Evolutionary conservation across 225 moss, liverwort and hornwort genomes (phyloP).

Genomic region (Sphagnum contortum): DNA sequence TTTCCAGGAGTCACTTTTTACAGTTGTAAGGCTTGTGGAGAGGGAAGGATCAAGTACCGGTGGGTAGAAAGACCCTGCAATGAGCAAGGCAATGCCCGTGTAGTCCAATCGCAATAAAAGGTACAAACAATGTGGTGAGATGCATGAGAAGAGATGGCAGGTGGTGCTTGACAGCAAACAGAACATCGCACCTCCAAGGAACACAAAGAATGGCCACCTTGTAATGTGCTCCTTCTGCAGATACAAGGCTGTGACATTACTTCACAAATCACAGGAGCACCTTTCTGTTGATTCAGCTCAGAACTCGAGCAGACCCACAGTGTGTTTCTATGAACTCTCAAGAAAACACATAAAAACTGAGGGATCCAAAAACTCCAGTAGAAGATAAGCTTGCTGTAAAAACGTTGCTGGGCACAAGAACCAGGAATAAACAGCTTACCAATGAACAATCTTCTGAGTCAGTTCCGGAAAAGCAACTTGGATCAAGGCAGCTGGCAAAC

Average conservation of each 20-base stretch:
- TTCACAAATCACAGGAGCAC: conserved; percentile 12
- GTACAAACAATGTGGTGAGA: conserved; percentile 43
- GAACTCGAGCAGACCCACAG: no score
- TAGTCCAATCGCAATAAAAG: conserved; percentile 70
- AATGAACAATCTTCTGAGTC: no score
- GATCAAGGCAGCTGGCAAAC: conserved; percentile 33
- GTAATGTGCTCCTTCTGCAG: conserved; percentile 35
- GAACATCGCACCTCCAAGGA: conserved; percentile 80
- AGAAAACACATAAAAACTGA: no score
- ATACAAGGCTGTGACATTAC: conserved; percentile 7
- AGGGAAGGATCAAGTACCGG: conserved; percentile 33
- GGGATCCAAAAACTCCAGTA: neutral
- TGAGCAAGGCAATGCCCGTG: conserved; percentile 72
- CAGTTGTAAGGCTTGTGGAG: no score
- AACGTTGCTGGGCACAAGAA: neutral
- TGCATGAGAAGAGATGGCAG: conserved; percentile 73
- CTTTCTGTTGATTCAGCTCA: conserved; percentile 11
- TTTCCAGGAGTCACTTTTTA: no score
- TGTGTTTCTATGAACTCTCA: no score
- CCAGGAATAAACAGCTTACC: no score
- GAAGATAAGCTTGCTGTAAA: neutral
- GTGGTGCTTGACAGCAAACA: conserved; percentile 80
- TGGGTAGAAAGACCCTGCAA: conserved; percentile 80
- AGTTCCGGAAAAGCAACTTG: conserved; percentile 11
- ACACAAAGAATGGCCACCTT: conserved; percentile 83